These are phyloP conservation scores for Fusarium sublunatum DNA, from an alignment of 2,329 filamentous ascomycete species.

Conservation along the genomic window DNA sequence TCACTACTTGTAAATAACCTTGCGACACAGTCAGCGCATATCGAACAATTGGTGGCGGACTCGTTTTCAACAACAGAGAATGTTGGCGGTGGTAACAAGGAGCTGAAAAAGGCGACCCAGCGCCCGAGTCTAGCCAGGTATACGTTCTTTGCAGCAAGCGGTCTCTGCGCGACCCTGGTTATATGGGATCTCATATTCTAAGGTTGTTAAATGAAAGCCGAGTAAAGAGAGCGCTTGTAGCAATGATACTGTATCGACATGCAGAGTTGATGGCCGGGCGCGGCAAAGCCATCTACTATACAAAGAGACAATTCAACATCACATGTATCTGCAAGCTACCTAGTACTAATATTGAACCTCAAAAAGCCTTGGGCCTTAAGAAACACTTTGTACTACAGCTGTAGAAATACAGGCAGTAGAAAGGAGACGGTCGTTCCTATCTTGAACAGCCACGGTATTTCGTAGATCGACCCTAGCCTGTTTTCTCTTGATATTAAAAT, in stretches of 20 bases:
- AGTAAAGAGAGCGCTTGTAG: background rate
- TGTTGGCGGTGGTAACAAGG: conserved; percentile 87
- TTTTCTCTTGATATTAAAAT: background rate
- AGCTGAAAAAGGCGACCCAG: conserved; percentile 85
- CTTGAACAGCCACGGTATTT: background rate
- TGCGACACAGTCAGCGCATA: conserved; percentile 85
- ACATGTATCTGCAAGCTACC: conserved; percentile 12
- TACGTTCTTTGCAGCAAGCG: conserved; percentile 83
- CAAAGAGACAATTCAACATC: background rate
- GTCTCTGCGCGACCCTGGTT: conserved; percentile 78
- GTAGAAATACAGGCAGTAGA: background rate
- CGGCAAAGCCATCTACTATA: background rate
- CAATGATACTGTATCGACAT: background rate
- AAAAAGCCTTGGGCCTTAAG: background rate
- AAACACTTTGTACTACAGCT: too few species aligned
- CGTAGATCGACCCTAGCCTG: conserved; percentile 2
- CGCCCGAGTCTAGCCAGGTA: conserved; percentile 77
- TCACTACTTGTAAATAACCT: conserved; percentile 89
- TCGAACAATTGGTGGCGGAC: conserved; percentile 88
- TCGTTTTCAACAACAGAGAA: conserved; percentile 86
- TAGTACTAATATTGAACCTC: conserved; percentile 5
- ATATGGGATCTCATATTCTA: conserved; percentile 78
- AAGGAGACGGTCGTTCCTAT: conserved; percentile 24
- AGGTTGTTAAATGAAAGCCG: conserved; percentile 1
- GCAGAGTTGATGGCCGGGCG: conserved; percentile 1